Evolutionary conservation across 805 yeast genomes (phyloP).

Genomic region (Maudiozyma bulderi): DNA sequence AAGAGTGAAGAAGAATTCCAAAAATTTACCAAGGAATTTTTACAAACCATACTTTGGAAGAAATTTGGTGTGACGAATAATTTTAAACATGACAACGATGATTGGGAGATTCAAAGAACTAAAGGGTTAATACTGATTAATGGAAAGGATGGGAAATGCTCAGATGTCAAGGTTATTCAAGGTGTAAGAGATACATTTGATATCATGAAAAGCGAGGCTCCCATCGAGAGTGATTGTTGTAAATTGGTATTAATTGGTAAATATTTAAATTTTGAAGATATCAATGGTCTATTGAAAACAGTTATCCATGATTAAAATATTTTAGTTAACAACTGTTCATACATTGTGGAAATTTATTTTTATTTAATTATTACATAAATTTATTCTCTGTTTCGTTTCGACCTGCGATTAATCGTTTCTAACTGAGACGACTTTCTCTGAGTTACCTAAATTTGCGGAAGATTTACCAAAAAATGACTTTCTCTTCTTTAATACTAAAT

Average conservation of each 20-base stretch:
- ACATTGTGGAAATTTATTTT: background rate
- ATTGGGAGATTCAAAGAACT: conserved; percentile 63
- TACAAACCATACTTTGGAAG: conserved; percentile 69
- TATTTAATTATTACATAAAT: background rate
- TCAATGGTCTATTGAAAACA: conserved; percentile 19
- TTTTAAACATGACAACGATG: conserved; percentile 19
- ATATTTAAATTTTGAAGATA: conserved; percentile 34
- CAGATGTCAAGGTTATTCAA: conserved; percentile 55
- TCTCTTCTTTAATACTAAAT: conserved; percentile 8
- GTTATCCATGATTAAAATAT: conserved; percentile 3
- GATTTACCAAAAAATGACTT: background rate
- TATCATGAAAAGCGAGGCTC: conserved; percentile 39
- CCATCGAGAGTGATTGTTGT: conserved; percentile 27
- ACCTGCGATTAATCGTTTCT: conserved; percentile 15
- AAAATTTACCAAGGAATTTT: conserved; percentile 42
- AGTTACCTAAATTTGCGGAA: conserved; percentile 1
- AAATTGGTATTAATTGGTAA: conserved; percentile 75
- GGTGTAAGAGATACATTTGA: conserved; percentile 94
- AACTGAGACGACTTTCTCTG: conserved; percentile 18
- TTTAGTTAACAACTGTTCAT: background rate
- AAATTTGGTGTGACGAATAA: conserved; percentile 38
- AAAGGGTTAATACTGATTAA: conserved; percentile 60
- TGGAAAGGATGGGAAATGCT: too few species aligned
- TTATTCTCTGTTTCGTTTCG: background rate
- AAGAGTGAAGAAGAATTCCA: conserved; percentile 30